These are phyloP conservation scores for Microstroma glucosiphilum DNA, from an alignment of 1,284 basidiomycete species.

Conservation along the genomic window DNA sequence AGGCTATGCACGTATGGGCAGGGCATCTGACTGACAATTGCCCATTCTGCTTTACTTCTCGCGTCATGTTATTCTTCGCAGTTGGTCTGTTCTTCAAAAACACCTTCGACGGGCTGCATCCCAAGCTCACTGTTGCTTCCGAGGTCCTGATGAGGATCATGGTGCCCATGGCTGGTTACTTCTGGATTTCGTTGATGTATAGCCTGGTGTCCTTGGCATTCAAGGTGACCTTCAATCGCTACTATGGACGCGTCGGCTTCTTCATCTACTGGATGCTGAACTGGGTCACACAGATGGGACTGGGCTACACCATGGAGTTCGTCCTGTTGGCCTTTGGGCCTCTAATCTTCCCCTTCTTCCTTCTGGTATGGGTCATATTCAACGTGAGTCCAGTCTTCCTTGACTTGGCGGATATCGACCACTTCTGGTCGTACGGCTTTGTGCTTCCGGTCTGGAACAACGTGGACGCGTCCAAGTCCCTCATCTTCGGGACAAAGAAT, in stretches of 20 bases:
- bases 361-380: constrained; percentile 5
- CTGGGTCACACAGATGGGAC: not conserved
- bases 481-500: no score
- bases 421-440: no score
- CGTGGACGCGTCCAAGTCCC: no score
- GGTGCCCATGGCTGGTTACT: constrained; percentile 6
- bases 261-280: constrained; percentile 5
- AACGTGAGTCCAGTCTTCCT: constrained; percentile 1
- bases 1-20: no score
- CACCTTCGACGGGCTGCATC: constrained; percentile 1
- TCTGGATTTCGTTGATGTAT: constrained; percentile 9
- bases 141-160: not conserved
- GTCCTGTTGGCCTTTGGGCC: constrained; percentile 4
- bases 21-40: no score
- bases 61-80: no score
- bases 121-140: not conserved
- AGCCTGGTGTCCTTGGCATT: constrained; percentile 8
- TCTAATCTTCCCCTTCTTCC: constrained; percentile 6
- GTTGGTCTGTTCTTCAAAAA: not conserved
- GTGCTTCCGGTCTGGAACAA: no score
- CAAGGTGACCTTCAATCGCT: constrained; percentile 4
- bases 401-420: not conserved
- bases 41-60: no score
- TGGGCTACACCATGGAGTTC: constrained; percentile 7
- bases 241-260: constrained; percentile 6